These are phyloP conservation scores for Torulaspora maleeae DNA, from an alignment of 805 yeast genomes.

Conservation along the genomic window DNA sequence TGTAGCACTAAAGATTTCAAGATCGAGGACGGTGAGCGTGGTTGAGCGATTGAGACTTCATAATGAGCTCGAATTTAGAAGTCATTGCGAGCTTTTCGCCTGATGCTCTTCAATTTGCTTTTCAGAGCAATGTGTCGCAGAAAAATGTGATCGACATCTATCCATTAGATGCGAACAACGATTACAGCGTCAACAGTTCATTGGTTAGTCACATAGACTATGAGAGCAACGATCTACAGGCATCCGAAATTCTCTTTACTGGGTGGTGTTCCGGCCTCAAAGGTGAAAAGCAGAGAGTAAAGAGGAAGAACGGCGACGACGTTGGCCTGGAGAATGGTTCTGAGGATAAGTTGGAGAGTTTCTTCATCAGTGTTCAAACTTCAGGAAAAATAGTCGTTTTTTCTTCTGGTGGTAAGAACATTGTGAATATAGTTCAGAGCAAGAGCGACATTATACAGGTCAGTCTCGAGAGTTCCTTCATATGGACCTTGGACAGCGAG, in stretches of 20 bases:
- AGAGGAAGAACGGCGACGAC: constrained; percentile 24
- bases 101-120: constrained; percentile 33
- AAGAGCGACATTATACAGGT: constrained; percentile 36
- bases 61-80: constrained; percentile 18
- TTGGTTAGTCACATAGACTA: constrained; percentile 31
- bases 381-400: constrained; percentile 33
- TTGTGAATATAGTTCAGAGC: constrained; percentile 37
- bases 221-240: constrained; percentile 30
- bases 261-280: constrained; percentile 28
- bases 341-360: constrained; percentile 17
- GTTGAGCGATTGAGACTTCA: not conserved
- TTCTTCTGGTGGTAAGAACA: constrained; percentile 34
- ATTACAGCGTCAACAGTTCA: constrained; percentile 30
- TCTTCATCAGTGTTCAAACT: constrained; percentile 30
- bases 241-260: constrained; percentile 23
- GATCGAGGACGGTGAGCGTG: not conserved
- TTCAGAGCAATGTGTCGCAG: constrained; percentile 33
- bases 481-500: constrained; percentile 36
- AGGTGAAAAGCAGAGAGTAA: constrained; percentile 13
- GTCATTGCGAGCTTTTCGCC: constrained; percentile 28
- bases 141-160: constrained; percentile 35
- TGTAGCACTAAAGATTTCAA: not conserved
- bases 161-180: constrained; percentile 28
- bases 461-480: constrained; percentile 32
- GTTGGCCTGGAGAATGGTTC: constrained; percentile 10